Base-by-base conservation (phyloP, 305 asterid species). In the Rubia tinctorum region DNA sequence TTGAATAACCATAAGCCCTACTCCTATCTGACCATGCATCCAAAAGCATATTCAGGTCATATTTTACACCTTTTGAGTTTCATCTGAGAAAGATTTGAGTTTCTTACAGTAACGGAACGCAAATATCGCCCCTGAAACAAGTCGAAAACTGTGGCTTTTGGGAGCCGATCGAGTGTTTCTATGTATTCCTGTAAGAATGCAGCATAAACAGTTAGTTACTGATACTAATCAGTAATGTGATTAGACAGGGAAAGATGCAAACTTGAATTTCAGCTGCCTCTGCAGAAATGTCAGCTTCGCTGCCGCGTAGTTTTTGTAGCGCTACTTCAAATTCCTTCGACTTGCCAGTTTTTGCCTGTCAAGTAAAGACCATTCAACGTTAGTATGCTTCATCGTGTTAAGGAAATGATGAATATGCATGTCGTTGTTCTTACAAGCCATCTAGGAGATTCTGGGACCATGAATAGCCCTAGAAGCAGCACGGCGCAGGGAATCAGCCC, bases 1-100 rank as follows among this genome's bases (percentile, higher is more conserved):
- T 78, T 95, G 99, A 78, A 87, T 86, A 44, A 92, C 90, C 97
- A 95, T 95, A 23, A 95, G 93, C 14, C 99, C 99, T n/a, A 95
- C 91, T 80, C 97, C 99, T 61, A 95, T 88, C 99, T 95, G 87
- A 34, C 23, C 69, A 75, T 14, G 45, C 34, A 70, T 27, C n/a
- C 11, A 45, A 10, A 44, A 55, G 11, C 45, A 40, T 22, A 27
- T 22, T 43, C 56, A 45, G 37, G 42, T 55, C 60, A 58, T 37
- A 27, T 53, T 53, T 53, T 6, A 2, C 4, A 53, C 9, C 6
- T 53, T 53, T 53, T 53, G 6, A 53, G 59, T 53, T 40, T 44
- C 13, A 58, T 56, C 22, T 34, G n/a, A 53, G 63, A 45, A 5
- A 17, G 63, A 5, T 15, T 37, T 61, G 27, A 37, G 68, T 62